Conservation (phyloP, 1,284 basidiomycete species). For the Malassezia psittaci region DNA sequence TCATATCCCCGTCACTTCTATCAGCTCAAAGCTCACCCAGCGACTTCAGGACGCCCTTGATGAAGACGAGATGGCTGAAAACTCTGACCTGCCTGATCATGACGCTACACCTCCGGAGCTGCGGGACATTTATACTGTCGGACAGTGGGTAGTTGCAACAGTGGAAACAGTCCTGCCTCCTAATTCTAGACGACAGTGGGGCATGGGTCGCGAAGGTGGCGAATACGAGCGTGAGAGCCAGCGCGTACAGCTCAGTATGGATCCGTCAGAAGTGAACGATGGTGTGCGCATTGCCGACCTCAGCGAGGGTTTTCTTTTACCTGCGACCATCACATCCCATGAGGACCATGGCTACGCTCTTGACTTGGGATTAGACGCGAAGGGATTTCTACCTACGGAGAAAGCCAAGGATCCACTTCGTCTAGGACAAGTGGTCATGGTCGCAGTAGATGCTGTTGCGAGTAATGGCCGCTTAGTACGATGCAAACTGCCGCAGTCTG, state of each 20-base stretch:
- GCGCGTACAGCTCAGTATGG: constrained; percentile 70
- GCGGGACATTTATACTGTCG: constrained; percentile 63
- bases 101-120: constrained; percentile 32
- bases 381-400: constrained; percentile 41
- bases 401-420: constrained; percentile 31
- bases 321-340: constrained; percentile 55
- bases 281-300: constrained; percentile 72
- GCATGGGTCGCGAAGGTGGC: constrained; percentile 42
- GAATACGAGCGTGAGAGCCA: constrained; percentile 41
- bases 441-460: constrained; percentile 41
- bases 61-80: constrained; percentile 52
- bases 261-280: constrained; percentile 74
- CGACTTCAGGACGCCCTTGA: constrained; percentile 53
- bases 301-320: constrained; percentile 46
- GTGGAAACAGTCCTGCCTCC: constrained; percentile 60
- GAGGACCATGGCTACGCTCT: constrained; percentile 94
- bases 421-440: constrained; percentile 44
- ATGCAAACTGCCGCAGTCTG: constrained; percentile 33
- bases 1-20: constrained; percentile 87
- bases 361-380: constrained; percentile 58
- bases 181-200: constrained; percentile 58
- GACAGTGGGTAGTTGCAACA: constrained; percentile 73
- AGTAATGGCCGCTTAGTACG: constrained; percentile 46
- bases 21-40: constrained; percentile 71
- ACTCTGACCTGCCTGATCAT: constrained; percentile 48